Evolutionary conservation across 2,329 filamentous ascomycete genomes (phyloP), one percentile per base, ranked within the genome.

Genomic region (Eutypella sp.): DNA sequence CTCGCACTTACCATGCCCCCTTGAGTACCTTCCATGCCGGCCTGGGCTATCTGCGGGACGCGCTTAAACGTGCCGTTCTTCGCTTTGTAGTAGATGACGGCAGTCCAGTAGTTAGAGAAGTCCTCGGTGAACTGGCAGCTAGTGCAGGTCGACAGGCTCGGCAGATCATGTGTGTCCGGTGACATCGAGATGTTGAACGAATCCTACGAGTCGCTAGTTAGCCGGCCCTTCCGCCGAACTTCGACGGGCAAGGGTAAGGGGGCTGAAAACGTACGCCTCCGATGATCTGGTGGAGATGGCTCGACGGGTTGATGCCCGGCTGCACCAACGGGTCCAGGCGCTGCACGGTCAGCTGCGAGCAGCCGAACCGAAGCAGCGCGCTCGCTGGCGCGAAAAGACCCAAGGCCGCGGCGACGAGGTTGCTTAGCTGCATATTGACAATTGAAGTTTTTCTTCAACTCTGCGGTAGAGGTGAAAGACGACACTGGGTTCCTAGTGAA

Each of bases 121-220:
- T 71, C 68, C 23, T 72, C 65, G n/a, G 60, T 61, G 40, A 69
- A 68, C n/a, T 64, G 64, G 54, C 68, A 72, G 1, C 60, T 69
- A 1, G 69, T 72, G 59, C 69, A 72, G 10, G 62, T 67, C 3
- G 68, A 59, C 6, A 48, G 13, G 27, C 54, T 48, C 15, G 60
- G 57, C 25, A 65, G 57, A 38, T 66, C 62, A 5, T 58, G 44
- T 5, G 9, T 48, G 25, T 45, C 40, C 3, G 56, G 57, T 27
- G 43, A 41, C 60, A 66, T 65, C 27, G 54, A 56, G 3, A 56
- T 53, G 41, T 58, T 62, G 53, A 66, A 66, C 20, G 61, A 54
- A 47, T 66, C 63, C 56, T 58, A 1, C 23, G 34, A 19, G 16
- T n/a, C n/a, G 9, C 29, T 38, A 38, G 36, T 20, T 5, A 38